Base-by-base conservation (phyloP, 768 basidiomycete species). In the Lyophyllum semitale region DNA sequence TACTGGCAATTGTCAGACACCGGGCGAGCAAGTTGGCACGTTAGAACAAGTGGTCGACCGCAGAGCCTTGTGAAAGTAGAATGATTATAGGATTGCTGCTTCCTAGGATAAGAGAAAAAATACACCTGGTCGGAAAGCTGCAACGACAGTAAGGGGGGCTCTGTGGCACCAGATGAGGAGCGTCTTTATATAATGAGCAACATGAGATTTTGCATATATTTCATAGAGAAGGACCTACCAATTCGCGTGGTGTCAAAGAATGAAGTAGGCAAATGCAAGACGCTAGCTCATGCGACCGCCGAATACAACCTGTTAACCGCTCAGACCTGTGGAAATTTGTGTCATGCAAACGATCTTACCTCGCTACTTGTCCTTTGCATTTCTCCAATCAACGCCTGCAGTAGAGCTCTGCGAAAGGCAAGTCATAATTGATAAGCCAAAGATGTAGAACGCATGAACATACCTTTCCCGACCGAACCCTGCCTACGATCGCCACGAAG, bases 191-290 rank as follows among this genome's bases (percentile, higher is more conserved):
- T 35, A 47, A n/a, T n/a, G n/a, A n/a, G n/a, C n/a, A n/a, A n/a
- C n/a, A n/a, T n/a, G n/a, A n/a, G n/a, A n/a, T n/a, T n/a, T n/a
- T n/a, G n/a, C n/a, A n/a, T n/a, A n/a, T n/a, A n/a, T n/a, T n/a
- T n/a, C n/a, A n/a, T n/a, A n/a, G n/a, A n/a, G n/a, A n/a, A 15
- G 12, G 51, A 25, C 11, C 27, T 60, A 84, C 85, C 84, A 64
- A 85, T 78, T 1, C 84, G 85, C 0, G 88, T 89, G 0, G 87
- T 85, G 63, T 91, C 89, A 63, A 88, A 89, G 72, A 89, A 90
- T 3, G 84, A 80, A 0, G 77, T 66, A 0, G 87, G 84, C 7
- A 87, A 87, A 4, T 77, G 70, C 48, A 92, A 62, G 4, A 92
- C 85, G 13, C 76, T 74, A n/a, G n/a, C n/a, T n/a, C n/a, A n/a